Evolutionary conservation across 2,329 filamentous ascomycete genomes (phyloP), one percentile per base, ranked within the genome.

Genomic region (Scedosporium dehoogii): DNA sequence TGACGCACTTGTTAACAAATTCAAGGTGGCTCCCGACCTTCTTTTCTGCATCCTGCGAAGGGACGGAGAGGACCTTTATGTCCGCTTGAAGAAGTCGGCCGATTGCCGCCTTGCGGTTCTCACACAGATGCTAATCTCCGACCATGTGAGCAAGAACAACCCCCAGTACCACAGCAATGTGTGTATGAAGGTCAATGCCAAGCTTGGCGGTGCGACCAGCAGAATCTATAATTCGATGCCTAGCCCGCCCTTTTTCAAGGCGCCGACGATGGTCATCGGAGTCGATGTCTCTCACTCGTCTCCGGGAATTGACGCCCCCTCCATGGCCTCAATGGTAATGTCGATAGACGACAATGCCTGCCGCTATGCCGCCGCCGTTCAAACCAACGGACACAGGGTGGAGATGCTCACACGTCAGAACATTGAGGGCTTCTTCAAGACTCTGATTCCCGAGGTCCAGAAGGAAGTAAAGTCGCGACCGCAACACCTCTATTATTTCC

Each of bases 101-200:
- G 94, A 99, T 68, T 93, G 90, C 70, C 87, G 90, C 41, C 92
- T 86, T 66, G 92, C 89, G n/a, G 82, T 92, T 14, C 80, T 91
- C 0, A 91, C 91, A 0, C 94, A 97, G 71, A 88, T 92, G 65
- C 71, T 97, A n/a, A 87, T 92, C 66, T 78, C 80, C 2, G 76
- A 76, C 0, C 88, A 96, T 64, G 89, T 93, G 0, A 69, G 76
- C 44, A 88, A 88, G 71, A 84, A 83, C 16, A 85, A 89, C 23
- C 81, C 82, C 0, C 94, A 99, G 69, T 97, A 97, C 74, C 88
- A 90, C 69, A 94, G 90, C 1, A 99, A 99, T 65, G 91, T 99
- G 0, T 84, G 86, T 66, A 94, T 99, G 91, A 99, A 99, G 78
- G 86, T 99, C 67, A 97, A 99, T 69, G 89, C 91, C 3, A 99